Evolutionary conservation across 495 filamentous ascomycete genomes (phyloP), one percentile per base, ranked within the genome.

Genomic region (Oidiodendron maius): DNA sequence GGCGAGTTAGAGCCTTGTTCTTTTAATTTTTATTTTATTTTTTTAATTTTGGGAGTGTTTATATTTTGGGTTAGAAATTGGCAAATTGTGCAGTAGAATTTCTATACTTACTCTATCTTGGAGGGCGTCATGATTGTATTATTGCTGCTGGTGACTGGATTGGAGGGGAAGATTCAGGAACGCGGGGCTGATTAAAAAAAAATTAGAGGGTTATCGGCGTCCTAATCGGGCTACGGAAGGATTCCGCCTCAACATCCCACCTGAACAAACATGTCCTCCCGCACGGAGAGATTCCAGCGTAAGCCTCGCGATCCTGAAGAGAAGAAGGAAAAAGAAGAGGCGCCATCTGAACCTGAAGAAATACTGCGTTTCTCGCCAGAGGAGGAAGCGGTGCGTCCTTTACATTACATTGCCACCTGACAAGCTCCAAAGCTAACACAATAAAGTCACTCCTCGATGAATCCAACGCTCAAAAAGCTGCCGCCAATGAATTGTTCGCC

Each of bases 401-500:
- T 22, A 20, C 36, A 26, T 26, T 20, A 15, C 34, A 28, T 24
- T 26, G n/a, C 13, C 22, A 36, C 26, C 20, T 20, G 20, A 20
- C 6, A 36, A 17, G 48, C 25, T 34, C 45, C n/a, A 26, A 24
- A 34, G 36, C 32, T 55, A 22, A 54, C 38, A 45, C 21, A 12
- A 13, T 51, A 10, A 52, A 91, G 84, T 66, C 71, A 21, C 74
- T 95, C 34, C 60, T 95, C 23, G 63, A 72, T 24, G 80, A 90
- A 68, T 86, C 89, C 13, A 81, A 86, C 56, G 63, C 77, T 8
- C 83, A 84, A 49, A 95, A 96, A 67, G 56, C 75, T 2, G 73
- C 82, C 53, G 93, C 89, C 9, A 98, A 96, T 61, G 56, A 72
- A 16, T 72, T 89, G 20, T 98, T 95, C 64, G 68, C 73, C 2